Evolutionary conservation across 2,329 filamentous ascomycete genomes (phyloP), one percentile per base, ranked within the genome.

Genomic region (Acrocalymma vagum): DNA sequence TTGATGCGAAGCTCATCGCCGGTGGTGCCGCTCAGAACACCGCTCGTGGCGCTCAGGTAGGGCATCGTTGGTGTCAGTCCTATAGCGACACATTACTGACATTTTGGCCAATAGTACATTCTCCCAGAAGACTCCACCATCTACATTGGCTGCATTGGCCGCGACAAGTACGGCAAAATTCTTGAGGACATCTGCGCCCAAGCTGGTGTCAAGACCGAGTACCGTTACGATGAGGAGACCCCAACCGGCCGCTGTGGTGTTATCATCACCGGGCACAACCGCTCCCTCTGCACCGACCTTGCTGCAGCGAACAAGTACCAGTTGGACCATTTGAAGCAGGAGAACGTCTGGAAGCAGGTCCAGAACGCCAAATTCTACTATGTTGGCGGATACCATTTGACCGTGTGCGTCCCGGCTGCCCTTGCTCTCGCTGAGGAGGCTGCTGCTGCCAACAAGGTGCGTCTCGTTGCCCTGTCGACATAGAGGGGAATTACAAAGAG

Each of bases 1-100:
- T 86, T 76, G 84, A 94, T 62, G 93, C 93, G 52, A 95, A 95
- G 77, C 81, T 97, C 70, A 94, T 97, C 68, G 91, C 94, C 38
- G 94, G 94, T 55, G 94, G 94, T 65, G 94, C 94, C 41, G 94
- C 94, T 20, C 94, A 99, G 78, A 99, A 99, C 83, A 95, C 91
- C 38, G 93, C 94, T 59, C 87, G 94, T 67, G 94, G 94, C 59
- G 94, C 93, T 53, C 90, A 94, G 72, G 80, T 82, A 75, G 40
- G 59, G 20, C 11, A 30, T 41, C 16, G 13, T 21, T 17, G n/a
- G 15, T 13, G 10, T 17, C 15, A 18, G 10, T 36, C 13, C 21
- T 11, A 16, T 6, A 20, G 14, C 25, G 7, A 15, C 2, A n/a
- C 26, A 10, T 37, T 32, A 28, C 22, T 25, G 6, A 27, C n/a